These are phyloP conservation scores for Albatrellus ellisii DNA, from an alignment of 768 basidiomycete species.

Conservation along the genomic window DNA sequence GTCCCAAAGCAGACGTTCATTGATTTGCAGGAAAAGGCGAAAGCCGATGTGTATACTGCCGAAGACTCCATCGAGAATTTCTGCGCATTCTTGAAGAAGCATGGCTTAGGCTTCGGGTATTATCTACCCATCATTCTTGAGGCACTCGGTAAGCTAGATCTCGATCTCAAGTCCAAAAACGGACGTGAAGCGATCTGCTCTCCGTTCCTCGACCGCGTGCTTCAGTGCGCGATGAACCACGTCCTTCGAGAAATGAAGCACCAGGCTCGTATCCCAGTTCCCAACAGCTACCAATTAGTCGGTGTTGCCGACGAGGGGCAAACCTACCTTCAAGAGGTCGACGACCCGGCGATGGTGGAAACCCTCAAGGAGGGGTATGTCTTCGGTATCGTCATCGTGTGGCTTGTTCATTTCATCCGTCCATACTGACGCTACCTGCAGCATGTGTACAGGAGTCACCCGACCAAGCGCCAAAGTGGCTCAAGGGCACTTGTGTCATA, in stretches of 20 bases:
- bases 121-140: slow-evolving; percentile 38
- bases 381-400: slow-evolving; percentile 1
- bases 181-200: slow-evolving; percentile 30
- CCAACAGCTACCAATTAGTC: slow-evolving; percentile 54
- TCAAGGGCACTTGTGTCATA: slow-evolving; percentile 11
- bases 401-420: neutral
- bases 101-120: slow-evolving; percentile 34
- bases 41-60: slow-evolving; percentile 44
- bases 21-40: slow-evolving; percentile 44
- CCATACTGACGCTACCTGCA: neutral
- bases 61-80: slow-evolving; percentile 41
- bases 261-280: slow-evolving; percentile 59
- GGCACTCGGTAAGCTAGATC: slow-evolving; percentile 30
- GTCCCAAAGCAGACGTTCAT: slow-evolving; percentile 45
- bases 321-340: slow-evolving; percentile 28
- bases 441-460: slow-evolving; percentile 8
- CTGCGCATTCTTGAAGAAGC: slow-evolving; percentile 31
- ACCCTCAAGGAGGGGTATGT: slow-evolving; percentile 3
- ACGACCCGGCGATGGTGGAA: slow-evolving; percentile 1
- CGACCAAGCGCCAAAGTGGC: slow-evolving; percentile 1
- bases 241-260: slow-evolving; percentile 67
- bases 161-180: slow-evolving; percentile 31
- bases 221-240: slow-evolving; percentile 49
- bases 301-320: slow-evolving; percentile 79
- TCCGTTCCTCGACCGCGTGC: slow-evolving; percentile 42